Base-by-base conservation (phyloP, 306 rosid species). In the Biancaea sappan region DNA sequence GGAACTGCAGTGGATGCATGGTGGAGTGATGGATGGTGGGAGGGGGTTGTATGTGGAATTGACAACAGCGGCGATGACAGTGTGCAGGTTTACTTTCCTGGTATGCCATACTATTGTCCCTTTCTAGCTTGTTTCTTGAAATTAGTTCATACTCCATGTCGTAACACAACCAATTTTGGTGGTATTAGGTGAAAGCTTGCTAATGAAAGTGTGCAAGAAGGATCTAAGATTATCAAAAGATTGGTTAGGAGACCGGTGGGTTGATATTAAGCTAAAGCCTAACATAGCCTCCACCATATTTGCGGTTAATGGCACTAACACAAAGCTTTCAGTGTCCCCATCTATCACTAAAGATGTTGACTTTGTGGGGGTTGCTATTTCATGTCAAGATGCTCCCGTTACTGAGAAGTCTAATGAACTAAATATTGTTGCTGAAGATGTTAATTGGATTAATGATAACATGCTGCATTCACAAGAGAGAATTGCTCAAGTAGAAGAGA, bases 1-100 rank as follows among this genome's bases (percentile, higher is more conserved):
- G 99, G 99, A 66, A 77, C 77, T 58, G 96, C 96, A 38, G 87
- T 94, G 40, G 99, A 94, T 80, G 99, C 93, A 54, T 92, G 97
- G 99, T 94, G 99, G 99, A 92, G 99, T 43, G 99, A 94, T 76
- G 99, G 99, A 44, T 94, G 99, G 99, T 94, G 99, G 99, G 99
- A 94, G 85, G 99, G 99, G 29, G 87, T 92, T 77, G 84, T 88
- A 56, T 86, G 83, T 75, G 86, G 83, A 80, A 66, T 84, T 72
- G 89, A 85, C 10, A 40, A 80, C 77, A 51, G 79, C 12, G 64
- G 75, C 18, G 80, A 81, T 70, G 88, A 79, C 43, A 54, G 53
- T 34, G 79, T 86, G 84, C 93, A 86, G 73, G 89, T 90, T 69
- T 92, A 84, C 84, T 80, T 90, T 68, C 91, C 95, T 1, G 99